Evolutionary conservation across 768 basidiomycete species (phyloP), one percentile per base, ranked within the genome.

Genomic region (Collybia mongolica): DNA sequence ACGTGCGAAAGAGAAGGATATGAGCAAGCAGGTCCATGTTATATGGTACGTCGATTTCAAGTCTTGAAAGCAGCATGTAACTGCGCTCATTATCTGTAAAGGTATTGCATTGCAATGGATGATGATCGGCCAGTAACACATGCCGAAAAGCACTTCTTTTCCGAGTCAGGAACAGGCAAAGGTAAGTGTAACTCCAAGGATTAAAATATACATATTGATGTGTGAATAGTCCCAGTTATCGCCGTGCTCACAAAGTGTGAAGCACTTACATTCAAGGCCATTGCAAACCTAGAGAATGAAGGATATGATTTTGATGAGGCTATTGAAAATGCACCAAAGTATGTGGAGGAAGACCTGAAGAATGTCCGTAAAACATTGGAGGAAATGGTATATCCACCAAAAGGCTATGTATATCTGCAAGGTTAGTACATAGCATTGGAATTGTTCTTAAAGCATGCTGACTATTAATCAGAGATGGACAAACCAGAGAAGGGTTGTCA

Each of bases 231-330:
- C 15, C 72, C 72, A 4, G 65, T 73, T 2, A 59, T 75, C 22
- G 64, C 62, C 0, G 40, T 75, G 28, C 71, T 74, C 53, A 73
- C 69, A 1, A 73, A 73, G 45, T 65, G 65, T 35, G 72, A 74
- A 51, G 64, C 56, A 19, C 46, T 70, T 5, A 28, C 5, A 9
- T 5, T 28, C 9, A 5, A 9, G 9, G 26, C 26, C 26, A 28
- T 28, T 28, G 5, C 5, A 9, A 28, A 43, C 18, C 46, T 61
- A 5, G 37, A 44, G 15, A 39, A 58, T 8, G 59, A 54, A 18
- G 8, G 51, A 39, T 50, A 44, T 24, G 15, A 47, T 39, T 22
- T 56, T 64, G 44, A 46, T 58, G 6, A 38, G 46, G 15, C 55
- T 44, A 43, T 57, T 59, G 29, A 40, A 50, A n/a, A 12, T 52